Conservation (phyloP, 2,329 filamentous ascomycete genomes). For the Clarireedia monteithiana region DNA sequence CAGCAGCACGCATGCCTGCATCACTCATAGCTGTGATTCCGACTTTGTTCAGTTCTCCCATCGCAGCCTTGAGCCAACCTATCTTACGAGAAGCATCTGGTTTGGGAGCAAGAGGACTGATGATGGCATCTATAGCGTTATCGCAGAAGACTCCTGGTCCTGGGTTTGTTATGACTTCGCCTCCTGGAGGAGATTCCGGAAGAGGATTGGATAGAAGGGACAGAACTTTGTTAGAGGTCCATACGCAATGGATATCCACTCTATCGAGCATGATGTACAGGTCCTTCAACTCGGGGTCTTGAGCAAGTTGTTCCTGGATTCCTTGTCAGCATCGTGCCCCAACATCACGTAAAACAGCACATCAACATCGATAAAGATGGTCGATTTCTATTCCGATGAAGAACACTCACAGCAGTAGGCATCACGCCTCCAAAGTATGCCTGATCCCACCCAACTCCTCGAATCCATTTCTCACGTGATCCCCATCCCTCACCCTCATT, state of each 20-base stretch:
- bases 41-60: slow-evolving; percentile 53
- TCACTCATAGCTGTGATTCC: slow-evolving; percentile 64
- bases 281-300: slow-evolving; percentile 42
- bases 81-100: slow-evolving; percentile 45
- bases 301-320: slow-evolving; percentile 41
- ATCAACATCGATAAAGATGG: background rate
- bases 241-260: slow-evolving; percentile 62
- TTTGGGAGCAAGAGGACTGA: slow-evolving; percentile 49
- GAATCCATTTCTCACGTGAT: slow-evolving; percentile 49
- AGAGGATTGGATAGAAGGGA: slow-evolving; percentile 45
- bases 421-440: slow-evolving; percentile 50
- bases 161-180: slow-evolving; percentile 53
- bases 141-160: slow-evolving; percentile 65
- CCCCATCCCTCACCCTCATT: slow-evolving; percentile 43
- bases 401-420: slow-evolving; percentile 50
- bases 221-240: slow-evolving; percentile 59
- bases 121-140: slow-evolving; percentile 56
- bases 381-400: slow-evolving; percentile 21
- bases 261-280: slow-evolving; percentile 63
- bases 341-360: background rate
- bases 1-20: slow-evolving; percentile 50
- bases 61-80: slow-evolving; percentile 49
- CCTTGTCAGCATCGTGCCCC: background rate
- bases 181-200: slow-evolving; percentile 47
- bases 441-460: slow-evolving; percentile 67